Evolutionary conservation across 2,329 filamentous ascomycete genomes (phyloP).

Genomic region (Cladophialophora bantiana): DNA sequence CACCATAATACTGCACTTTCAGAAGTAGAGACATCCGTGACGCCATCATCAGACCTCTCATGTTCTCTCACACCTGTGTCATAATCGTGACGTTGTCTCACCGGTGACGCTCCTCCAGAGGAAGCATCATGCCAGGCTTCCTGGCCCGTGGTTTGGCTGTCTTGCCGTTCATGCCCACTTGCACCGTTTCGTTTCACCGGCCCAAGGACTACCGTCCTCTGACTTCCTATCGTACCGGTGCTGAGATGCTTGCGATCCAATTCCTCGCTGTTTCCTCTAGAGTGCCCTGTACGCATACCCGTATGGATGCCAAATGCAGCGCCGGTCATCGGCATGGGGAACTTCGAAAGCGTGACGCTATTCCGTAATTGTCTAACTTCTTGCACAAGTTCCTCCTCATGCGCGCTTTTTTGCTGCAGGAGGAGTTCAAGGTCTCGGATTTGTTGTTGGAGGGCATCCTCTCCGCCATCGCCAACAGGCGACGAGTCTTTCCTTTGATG

Average conservation of each 20-base stretch:
- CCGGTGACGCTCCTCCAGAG: conserved; percentile 14
- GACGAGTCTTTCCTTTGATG: conserved; percentile 26
- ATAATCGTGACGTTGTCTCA: conserved; percentile 22
- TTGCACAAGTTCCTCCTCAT: conserved; percentile 85
- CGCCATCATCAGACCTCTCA: conserved; percentile 46
- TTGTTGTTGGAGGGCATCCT: conserved; percentile 74
- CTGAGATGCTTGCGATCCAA: conserved; percentile 36
- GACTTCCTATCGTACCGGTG: conserved; percentile 34
- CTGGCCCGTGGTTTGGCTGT: conserved; percentile 17
- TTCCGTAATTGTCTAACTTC: conserved; percentile 74
- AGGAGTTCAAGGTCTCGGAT: conserved; percentile 77
- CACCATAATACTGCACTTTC: conserved; percentile 70
- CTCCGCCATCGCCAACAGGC: conserved; percentile 42
- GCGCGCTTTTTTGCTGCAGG: conserved; percentile 72
- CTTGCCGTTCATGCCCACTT: conserved; percentile 6
- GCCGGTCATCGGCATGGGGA: conserved; percentile 33
- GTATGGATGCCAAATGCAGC: conserved; percentile 37
- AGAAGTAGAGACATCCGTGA: conserved; percentile 72
- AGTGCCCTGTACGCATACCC: conserved; percentile 43
- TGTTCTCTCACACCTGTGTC: conserved; percentile 58
- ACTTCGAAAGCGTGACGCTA: conserved; percentile 36
- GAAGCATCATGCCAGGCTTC: conserved; percentile 25
- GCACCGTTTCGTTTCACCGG: conserved; percentile 14
- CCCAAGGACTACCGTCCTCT: conserved; percentile 36
- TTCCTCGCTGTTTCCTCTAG: conserved; percentile 44